Conservation (phyloP, 169 alveolate species). For the Cryptosporidium bovis region DNA sequence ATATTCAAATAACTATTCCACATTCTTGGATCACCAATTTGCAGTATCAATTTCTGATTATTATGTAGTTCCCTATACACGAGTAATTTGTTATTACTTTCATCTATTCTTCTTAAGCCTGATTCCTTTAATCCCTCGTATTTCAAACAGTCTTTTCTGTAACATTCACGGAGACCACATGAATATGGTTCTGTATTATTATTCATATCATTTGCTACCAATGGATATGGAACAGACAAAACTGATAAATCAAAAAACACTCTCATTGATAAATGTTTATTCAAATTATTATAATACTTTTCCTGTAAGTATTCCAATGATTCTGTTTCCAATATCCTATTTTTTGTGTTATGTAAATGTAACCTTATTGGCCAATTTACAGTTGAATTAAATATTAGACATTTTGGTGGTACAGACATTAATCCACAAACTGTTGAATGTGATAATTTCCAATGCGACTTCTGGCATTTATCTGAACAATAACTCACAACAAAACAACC, state of each 20-base stretch:
- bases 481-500: conserved; percentile 69
- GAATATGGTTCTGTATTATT: conserved; percentile 3
- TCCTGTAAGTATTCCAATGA: conserved; percentile 61
- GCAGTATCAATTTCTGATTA: conserved; percentile 46
- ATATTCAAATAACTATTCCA: conserved; percentile 52
- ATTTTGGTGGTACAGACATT: conserved; percentile 67
- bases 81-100: conserved; percentile 5
- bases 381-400: conserved; percentile 58
- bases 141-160: conserved; percentile 22
- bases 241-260: conserved; percentile 60
- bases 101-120: conserved; percentile 40
- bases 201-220: conserved; percentile 6
- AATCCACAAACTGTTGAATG: conserved; percentile 69
- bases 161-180: conserved; percentile 55
- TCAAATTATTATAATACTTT: conserved; percentile 43
- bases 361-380: conserved; percentile 70
- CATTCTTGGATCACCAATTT: conserved; percentile 56
- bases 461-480: conserved; percentile 68
- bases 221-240: conserved; percentile 53
- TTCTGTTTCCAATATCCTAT: conserved; percentile 37
- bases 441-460: conserved; percentile 66
- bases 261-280: conserved; percentile 34
- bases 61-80: conserved; percentile 50
- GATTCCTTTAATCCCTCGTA: not conserved
- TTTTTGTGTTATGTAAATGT: conserved; percentile 46